A percentile compares a stretch with the other conserved stretches of the same genome.
These are phyloP conservation scores for Populus euphratica DNA, from an alignment of 345 rosid species.

Conservation along the genomic window DNA sequence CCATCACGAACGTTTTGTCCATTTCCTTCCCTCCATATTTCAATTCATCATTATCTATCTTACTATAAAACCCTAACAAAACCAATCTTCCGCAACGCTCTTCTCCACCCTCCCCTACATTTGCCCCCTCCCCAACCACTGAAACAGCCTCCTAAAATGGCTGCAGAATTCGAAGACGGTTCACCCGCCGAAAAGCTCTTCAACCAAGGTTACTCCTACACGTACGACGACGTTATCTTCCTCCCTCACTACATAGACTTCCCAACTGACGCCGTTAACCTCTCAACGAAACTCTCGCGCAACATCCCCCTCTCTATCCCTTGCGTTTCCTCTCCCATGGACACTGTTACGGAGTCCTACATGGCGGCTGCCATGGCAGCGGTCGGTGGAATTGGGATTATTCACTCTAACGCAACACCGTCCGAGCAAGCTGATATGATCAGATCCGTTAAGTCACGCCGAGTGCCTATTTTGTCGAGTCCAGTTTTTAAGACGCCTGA, in stretches of 20 bases:
- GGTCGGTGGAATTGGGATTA: conserved; percentile 69
- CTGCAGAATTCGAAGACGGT: conserved; percentile 51
- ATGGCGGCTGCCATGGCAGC: conserved; percentile 94
- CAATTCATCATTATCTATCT: neutral
- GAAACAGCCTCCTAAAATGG: neutral
- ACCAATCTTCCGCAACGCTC: neutral
- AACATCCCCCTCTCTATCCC: conserved; percentile 71
- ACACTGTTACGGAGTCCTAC: conserved; percentile 81
- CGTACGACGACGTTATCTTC: conserved; percentile 84
- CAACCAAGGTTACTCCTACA: conserved; percentile 75
- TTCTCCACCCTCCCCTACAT: neutral
- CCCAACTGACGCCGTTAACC: conserved; percentile 71
- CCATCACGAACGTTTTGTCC: neutral
- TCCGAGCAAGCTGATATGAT: conserved; percentile 61
- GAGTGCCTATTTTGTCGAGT: conserved; percentile 57
- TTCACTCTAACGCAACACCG: conserved; percentile 63
- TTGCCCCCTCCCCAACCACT: neutral
- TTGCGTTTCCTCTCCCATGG: conserved; percentile 93
- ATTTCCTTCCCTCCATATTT: conserved; percentile 18
- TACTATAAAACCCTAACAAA: neutral
- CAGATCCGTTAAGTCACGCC: conserved; percentile 63
- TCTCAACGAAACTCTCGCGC: conserved; percentile 64
- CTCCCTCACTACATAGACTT: conserved; percentile 93
- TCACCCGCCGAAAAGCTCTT: conserved; percentile 60
- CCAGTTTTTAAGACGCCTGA: conserved; percentile 45